Conservation (phyloP, 75 land plant genomes). For the Cryptomeria japonica region DNA sequence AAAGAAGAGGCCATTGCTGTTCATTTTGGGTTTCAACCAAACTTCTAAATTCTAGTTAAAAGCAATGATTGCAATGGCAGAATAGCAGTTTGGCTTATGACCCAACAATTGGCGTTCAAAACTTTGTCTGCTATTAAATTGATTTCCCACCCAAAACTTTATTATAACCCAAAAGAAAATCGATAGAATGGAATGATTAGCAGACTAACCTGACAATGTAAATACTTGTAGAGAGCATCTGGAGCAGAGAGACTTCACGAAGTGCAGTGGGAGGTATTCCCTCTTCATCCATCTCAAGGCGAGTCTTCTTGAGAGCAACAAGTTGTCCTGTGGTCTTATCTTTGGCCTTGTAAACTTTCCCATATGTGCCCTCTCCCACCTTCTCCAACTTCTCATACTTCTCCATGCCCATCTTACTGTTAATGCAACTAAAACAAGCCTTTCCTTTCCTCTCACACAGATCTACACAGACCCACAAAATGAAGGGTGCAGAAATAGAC, state of each 20-base stretch:
- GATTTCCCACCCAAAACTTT: neutral
- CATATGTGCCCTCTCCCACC: slow-evolving; percentile 85
- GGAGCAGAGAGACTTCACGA: slow-evolving; percentile 85
- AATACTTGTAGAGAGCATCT: slow-evolving; percentile 77
- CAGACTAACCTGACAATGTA: slow-evolving; percentile 50
- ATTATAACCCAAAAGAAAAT: neutral
- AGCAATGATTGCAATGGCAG: no score
- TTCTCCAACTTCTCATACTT: slow-evolving; percentile 81
- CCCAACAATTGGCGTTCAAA: neutral
- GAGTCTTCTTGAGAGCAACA: slow-evolving; percentile 84
- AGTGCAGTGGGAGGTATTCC: slow-evolving; percentile 94
- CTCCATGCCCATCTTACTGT: slow-evolving; percentile 34
- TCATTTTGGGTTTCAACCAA: no score
- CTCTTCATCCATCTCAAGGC: slow-evolving; percentile 83
- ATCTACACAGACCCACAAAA: neutral
- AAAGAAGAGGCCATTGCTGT: neutral
- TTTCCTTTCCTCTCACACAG: neutral
- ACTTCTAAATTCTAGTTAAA: no score
- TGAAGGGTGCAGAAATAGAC: neutral
- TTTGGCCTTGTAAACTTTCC: slow-evolving; percentile 90
- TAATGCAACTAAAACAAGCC: neutral
- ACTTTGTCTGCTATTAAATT: neutral
- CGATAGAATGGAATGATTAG: neutral
- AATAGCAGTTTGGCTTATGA: no score
- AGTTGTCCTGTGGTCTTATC: slow-evolving; percentile 71